Evolutionary conservation across 176 grass and related monocot genomes (phyloP), one percentile per base, ranked within the genome.

Genomic region (Thinopyrum elongatum): DNA sequence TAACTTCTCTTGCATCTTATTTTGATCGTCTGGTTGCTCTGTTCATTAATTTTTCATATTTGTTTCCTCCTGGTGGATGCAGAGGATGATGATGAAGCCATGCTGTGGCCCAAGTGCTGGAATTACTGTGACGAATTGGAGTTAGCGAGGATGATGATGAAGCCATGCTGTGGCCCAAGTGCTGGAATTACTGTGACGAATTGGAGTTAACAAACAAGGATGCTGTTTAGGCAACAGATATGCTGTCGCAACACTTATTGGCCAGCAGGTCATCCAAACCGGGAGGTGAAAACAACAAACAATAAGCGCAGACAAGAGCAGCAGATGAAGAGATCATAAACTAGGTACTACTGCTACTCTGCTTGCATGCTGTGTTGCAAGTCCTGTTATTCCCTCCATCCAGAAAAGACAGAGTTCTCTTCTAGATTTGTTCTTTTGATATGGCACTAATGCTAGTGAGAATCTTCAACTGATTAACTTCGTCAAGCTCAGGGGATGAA

Each of bases 51-150:
- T 41, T 10, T 41, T 41, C 39, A 11, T 41, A 41, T 11, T 41
- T 11, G 11, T 41, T 11, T 11, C 2, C 10, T 41, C 39, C 39
- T 11, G 10, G 0, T 3, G 39, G 39, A 41, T 41, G 9, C 9
- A 41, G 9, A 41, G 9, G 9, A 10, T 8, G 38, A 10, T 2
- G 38, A 10, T 41, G 9, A 41, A 41, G 39, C 0, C 22, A 61
- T 61, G 59, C 9, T 1, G 9, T 26, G n/a, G 0, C 1, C 3
- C 34, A 35, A 0, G 10, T 0, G 0, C 34, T 35, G 8, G 2
- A 4, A 61, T 25, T 61, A 26, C n/a, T 25, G 3, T 10, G 2
- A 61, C 9, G 2, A 61, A 25, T n/a, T 61, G 59, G 2, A 12
- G 59, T 25, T 61, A 61, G n/a, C n/a, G n/a, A n/a, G n/a, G n/a